Conservation (phyloP, 208 protist species). For the Leishmania lainsoni region DNA sequence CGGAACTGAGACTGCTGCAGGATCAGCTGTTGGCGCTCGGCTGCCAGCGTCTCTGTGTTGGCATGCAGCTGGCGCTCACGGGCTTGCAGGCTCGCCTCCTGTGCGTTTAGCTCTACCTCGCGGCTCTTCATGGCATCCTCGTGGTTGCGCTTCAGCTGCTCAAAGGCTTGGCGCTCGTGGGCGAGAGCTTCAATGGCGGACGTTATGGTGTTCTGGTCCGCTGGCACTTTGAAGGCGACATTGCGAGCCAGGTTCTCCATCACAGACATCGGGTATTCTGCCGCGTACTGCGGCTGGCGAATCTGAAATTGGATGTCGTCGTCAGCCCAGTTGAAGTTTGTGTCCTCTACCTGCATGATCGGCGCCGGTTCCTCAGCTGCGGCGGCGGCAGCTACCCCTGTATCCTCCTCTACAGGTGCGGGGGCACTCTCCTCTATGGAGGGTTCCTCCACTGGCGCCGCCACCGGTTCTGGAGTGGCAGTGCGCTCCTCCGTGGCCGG, state of each 20-base stretch:
- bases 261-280: constrained; percentile 72
- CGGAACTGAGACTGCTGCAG: constrained; percentile 49
- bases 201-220: constrained; percentile 38
- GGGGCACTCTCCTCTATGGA: neutral
- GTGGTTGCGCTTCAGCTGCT: constrained; percentile 41
- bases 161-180: constrained; percentile 48
- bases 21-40: constrained; percentile 40
- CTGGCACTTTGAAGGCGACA: constrained; percentile 62
- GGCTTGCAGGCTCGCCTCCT: constrained; percentile 36
- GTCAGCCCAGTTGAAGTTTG: constrained; percentile 82
- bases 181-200: constrained; percentile 45
- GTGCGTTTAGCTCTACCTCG: constrained; percentile 52
- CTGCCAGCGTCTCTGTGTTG: constrained; percentile 37
- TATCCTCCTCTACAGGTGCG: constrained; percentile 8
- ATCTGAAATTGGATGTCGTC: constrained; percentile 81
- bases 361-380: constrained; percentile 15
- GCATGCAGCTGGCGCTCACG: constrained; percentile 45
- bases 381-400: constrained; percentile 18
- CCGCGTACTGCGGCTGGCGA: constrained; percentile 52
- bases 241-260: constrained; percentile 55
- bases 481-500: constrained; percentile 7
- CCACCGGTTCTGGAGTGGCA: constrained; percentile 5
- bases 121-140: constrained; percentile 55
- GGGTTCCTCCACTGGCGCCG: constrained; percentile 5
- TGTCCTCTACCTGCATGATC: constrained; percentile 30